phyloP scores from a whole-genome alignment of 75 land plant species.

The Pinus taeda region DNA sequence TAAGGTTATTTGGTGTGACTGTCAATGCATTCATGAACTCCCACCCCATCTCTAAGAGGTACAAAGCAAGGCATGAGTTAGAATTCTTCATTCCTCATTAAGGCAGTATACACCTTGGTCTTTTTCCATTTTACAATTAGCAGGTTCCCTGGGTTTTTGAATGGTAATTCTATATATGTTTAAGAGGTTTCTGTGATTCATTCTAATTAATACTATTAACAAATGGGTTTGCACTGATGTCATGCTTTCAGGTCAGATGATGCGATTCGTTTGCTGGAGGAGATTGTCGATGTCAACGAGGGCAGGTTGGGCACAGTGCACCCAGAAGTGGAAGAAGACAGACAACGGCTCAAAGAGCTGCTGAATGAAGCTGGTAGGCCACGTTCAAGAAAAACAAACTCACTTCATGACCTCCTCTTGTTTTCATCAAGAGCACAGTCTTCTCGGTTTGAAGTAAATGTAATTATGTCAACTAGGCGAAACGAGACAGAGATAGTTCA shows the following conservation, averaged over 20 bases:
- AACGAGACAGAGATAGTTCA: too few relatives aligned
- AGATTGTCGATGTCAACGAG: constrained; percentile 39
- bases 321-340: constrained; percentile 42
- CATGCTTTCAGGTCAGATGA: constrained; percentile 29
- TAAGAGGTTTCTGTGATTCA: too few relatives aligned
- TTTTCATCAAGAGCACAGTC: constrained; percentile 2
- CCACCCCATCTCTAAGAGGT: too few relatives aligned
- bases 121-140: too few relatives aligned
- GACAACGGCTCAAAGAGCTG: constrained; percentile 25
- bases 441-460: not conserved
- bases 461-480: not conserved
- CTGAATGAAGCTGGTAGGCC: constrained; percentile 40
- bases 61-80: too few relatives aligned
- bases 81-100: too few relatives aligned
- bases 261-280: constrained; percentile 36
- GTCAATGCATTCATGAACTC: too few relatives aligned
- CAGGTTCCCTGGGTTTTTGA: too few relatives aligned
- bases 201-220: too few relatives aligned
- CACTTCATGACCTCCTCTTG: constrained; percentile 30
- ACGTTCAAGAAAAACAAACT: constrained; percentile 22
- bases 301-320: constrained; percentile 41
- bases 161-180: too few relatives aligned
- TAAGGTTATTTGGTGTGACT: too few relatives aligned
- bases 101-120: too few relatives aligned
- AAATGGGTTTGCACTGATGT: not conserved